Percentiles rank a stretch among this genome's conserved stretches.
These are phyloP conservation scores for Podosphaera fusca DNA, from an alignment of 2,329 filamentous ascomycete genomes.

Conservation along the genomic window DNA sequence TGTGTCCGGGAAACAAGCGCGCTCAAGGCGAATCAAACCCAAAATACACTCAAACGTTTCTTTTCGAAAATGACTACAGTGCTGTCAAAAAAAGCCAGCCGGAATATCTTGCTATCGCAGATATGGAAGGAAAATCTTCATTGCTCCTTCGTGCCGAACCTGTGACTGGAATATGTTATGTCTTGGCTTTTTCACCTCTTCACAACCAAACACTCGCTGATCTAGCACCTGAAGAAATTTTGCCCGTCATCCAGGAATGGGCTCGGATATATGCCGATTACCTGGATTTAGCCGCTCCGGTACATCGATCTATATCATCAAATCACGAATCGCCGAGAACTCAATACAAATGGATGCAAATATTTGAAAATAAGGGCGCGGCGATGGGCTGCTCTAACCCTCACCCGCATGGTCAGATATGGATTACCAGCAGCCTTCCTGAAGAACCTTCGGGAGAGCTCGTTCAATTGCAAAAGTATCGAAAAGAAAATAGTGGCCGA, in stretches of 20 bases:
- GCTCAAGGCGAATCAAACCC: slow-evolving; percentile 76
- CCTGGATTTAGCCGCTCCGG: slow-evolving; percentile 46
- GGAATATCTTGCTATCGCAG: slow-evolving; percentile 33
- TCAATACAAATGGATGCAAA: slow-evolving; percentile 93
- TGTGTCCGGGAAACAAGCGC: slow-evolving; percentile 77
- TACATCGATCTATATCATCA: slow-evolving; percentile 26
- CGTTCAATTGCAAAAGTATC: slow-evolving; percentile 56
- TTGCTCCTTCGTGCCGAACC: slow-evolving; percentile 61
- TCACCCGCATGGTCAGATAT: slow-evolving; percentile 89
- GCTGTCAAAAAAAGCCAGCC: slow-evolving; percentile 87
- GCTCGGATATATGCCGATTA: slow-evolving; percentile 72
- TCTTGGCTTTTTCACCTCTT: slow-evolving; percentile 76
- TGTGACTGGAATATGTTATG: slow-evolving; percentile 89
- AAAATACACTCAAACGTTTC: slow-evolving; percentile 65
- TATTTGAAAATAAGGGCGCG: slow-evolving; percentile 95
- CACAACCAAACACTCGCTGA: slow-evolving; percentile 89
- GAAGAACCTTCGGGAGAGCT: slow-evolving; percentile 74
- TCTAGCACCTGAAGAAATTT: slow-evolving; percentile 51
- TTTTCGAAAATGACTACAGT: slow-evolving; percentile 94
- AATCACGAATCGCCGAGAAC: slow-evolving; percentile 30
- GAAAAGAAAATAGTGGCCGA: slow-evolving; percentile 42
- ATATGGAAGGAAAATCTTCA: slow-evolving; percentile 29
- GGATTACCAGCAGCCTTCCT: slow-evolving; percentile 77
- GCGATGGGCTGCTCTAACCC: slow-evolving; percentile 98
- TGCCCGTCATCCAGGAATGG: slow-evolving; percentile 76